Percentiles rank a stretch among this genome's conserved stretches.
Evolutionary conservation across 345 rosid genomes (phyloP).

Genomic region (Pelargonium nanum): DNA sequence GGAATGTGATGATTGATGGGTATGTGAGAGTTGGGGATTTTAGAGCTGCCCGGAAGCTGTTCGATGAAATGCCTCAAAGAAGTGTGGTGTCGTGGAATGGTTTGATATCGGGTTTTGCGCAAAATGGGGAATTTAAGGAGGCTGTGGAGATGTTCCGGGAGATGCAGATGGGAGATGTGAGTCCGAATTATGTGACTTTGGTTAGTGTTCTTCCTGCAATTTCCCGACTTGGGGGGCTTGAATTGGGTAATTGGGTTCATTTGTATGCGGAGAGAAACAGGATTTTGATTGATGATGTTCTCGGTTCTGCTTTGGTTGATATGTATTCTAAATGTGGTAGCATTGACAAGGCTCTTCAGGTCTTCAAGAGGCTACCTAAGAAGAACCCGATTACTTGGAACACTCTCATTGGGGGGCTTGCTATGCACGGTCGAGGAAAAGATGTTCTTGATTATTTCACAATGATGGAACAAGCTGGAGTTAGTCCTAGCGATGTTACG

Average conservation of each 20-base stretch:
- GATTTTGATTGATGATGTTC: constrained; percentile 43
- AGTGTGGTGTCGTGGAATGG: constrained; percentile 62
- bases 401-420: constrained; percentile 54
- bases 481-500: constrained; percentile 40
- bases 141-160: constrained; percentile 41
- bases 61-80: constrained; percentile 44
- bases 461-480: constrained; percentile 34
- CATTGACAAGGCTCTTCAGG: constrained; percentile 46
- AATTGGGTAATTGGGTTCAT: constrained; percentile 63
- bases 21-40: constrained; percentile 43
- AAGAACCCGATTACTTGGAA: constrained; percentile 53
- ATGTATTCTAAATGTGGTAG: constrained; percentile 72
- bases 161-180: constrained; percentile 40
- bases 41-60: constrained; percentile 27
- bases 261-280: constrained; percentile 37
- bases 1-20: constrained; percentile 72
- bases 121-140: constrained; percentile 45
- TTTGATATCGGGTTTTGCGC: constrained; percentile 61
- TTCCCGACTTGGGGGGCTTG: constrained; percentile 42
- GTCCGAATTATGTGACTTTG: constrained; percentile 51
- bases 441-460: constrained; percentile 42
- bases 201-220: constrained; percentile 61
- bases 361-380: constrained; percentile 39
- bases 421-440: constrained; percentile 47
- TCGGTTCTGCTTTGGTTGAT: constrained; percentile 64